Conservation (phyloP, 78 protist species). For the Chrysochromulina tobinii region DNA sequence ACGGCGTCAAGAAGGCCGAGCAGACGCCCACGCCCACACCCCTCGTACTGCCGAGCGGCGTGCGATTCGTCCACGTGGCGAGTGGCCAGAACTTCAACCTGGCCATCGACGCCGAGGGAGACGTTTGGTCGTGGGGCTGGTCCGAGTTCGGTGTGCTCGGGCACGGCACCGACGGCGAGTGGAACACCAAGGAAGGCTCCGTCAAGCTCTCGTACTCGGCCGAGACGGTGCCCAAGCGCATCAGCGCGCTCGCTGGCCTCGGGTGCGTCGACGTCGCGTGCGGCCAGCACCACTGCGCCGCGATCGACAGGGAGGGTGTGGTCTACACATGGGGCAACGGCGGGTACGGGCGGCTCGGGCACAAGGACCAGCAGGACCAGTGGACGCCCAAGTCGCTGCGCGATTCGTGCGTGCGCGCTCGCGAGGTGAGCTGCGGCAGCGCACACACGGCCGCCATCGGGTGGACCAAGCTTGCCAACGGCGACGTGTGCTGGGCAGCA, state of each 20-base stretch:
- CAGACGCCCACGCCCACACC: neutral
- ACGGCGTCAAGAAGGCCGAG: neutral
- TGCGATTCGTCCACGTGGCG: neutral
- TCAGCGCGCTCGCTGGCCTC: neutral
- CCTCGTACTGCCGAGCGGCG: no score
- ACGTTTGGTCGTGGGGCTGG: neutral
- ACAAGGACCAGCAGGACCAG: neutral
- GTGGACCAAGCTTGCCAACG: neutral
- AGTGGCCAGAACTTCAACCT: neutral
- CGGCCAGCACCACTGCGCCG: neutral
- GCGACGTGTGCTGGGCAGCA: neutral
- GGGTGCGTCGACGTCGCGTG: neutral
- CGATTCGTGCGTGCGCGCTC: no score
- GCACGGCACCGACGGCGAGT: neutral
- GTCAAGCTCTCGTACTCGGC: neutral
- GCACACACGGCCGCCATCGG: neutral
- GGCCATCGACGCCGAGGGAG: neutral
- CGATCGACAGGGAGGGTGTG: neutral
- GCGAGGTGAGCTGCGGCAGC: neutral
- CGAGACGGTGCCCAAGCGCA: neutral
- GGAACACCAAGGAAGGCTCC: neutral
- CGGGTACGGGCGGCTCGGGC: slow-evolving; percentile 5
- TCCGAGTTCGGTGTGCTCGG: neutral
- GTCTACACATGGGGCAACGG: neutral
- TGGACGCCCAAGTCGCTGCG: no score